Conservation (phyloP, 2,329 filamentous ascomycete genomes). For the Phoma sp. region DNA sequence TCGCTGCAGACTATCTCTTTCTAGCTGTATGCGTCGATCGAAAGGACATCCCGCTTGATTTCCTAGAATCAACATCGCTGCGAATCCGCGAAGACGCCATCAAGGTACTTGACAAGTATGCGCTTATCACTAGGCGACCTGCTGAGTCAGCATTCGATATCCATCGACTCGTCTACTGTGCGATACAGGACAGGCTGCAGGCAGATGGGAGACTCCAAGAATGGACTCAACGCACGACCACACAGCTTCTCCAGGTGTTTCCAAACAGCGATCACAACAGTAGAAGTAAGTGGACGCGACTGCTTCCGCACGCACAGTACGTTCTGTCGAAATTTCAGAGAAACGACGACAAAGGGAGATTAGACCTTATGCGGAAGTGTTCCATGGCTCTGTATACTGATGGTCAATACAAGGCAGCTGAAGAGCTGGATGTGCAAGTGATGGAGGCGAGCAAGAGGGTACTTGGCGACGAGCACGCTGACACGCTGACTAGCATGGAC, state of each 20-base stretch:
- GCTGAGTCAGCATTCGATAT: constrained; percentile 21
- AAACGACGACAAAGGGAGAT: constrained; percentile 9
- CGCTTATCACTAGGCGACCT: constrained; percentile 19
- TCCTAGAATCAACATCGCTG: constrained; percentile 22
- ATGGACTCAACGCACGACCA: constrained; percentile 16
- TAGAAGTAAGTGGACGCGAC: constrained; percentile 29
- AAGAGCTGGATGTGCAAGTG: constrained; percentile 17
- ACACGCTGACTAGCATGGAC: background rate
- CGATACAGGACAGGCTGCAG: constrained; percentile 12
- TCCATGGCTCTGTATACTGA: constrained; percentile 19
- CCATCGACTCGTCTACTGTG: constrained; percentile 22
- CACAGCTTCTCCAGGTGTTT: constrained; percentile 17
- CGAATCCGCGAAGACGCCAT: constrained; percentile 22
- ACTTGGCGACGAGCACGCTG: background rate
- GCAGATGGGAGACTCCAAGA: constrained; percentile 6
- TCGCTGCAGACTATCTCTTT: constrained; percentile 47
- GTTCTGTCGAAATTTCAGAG: constrained; percentile 16
- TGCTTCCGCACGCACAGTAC: constrained; percentile 24
- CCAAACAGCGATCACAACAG: constrained; percentile 19
- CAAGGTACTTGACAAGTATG: constrained; percentile 17
- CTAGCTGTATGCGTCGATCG: constrained; percentile 49
- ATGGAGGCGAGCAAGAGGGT: background rate
- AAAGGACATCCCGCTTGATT: constrained; percentile 25
- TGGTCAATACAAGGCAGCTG: constrained; percentile 18
- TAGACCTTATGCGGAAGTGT: constrained; percentile 16